Conservation (phyloP, 129 eudicot genomes). For the Centaurea solstitialis region DNA sequence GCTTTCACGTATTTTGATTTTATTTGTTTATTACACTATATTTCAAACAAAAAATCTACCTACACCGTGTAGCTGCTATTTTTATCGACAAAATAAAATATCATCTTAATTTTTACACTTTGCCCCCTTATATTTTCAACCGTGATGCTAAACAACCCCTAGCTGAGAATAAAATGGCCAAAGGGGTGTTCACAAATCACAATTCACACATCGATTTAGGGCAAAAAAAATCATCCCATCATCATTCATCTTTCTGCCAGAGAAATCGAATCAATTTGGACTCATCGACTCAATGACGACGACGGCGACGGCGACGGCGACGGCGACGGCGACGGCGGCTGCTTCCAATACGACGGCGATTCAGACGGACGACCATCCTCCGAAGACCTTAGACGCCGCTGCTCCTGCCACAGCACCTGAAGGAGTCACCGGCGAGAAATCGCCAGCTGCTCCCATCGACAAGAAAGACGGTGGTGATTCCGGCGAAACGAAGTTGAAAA, state of each 20-base stretch:
- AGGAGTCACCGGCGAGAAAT: constrained; percentile 20
- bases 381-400: constrained; percentile 26
- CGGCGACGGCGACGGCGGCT: constrained; percentile 40
- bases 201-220: too few species aligned
- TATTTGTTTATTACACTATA: too few species aligned
- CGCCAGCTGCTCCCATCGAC: constrained; percentile 28
- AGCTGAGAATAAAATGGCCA: neutral
- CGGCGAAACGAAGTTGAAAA: constrained; percentile 36
- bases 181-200: constrained; percentile 13
- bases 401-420: constrained; percentile 21
- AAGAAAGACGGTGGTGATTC: constrained; percentile 29
- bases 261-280: constrained; percentile 17
- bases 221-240: constrained; percentile 24
- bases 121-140: neutral
- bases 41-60: too few species aligned
- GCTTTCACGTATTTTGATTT: too few species aligned
- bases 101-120: neutral
- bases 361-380: constrained; percentile 31
- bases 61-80: too few species aligned
- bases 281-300: constrained; percentile 37
- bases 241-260: neutral
- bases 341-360: constrained; percentile 24
- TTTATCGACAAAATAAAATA: too few species aligned
- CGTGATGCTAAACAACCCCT: neutral
- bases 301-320: constrained; percentile 37